Percentiles rank a stretch among this genome's conserved stretches.
These are phyloP conservation scores for Elongisporangium prolatum DNA, from an alignment of 352 stramenopile genomes.

Conservation along the genomic window DNA sequence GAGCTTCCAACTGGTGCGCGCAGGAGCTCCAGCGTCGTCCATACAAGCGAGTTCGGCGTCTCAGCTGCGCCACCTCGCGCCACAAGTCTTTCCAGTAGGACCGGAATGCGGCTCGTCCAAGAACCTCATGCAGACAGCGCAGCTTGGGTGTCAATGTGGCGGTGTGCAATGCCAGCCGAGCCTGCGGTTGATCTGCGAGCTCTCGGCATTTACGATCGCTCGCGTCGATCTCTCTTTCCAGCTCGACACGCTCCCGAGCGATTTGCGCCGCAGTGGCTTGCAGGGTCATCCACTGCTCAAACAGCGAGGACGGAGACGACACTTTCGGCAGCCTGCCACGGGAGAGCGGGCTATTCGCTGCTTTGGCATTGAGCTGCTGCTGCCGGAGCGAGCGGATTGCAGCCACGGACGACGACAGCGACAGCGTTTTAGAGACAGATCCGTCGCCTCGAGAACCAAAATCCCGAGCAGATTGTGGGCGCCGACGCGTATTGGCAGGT, in stretches of 20 bases:
- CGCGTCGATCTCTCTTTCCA: conserved; percentile 18
- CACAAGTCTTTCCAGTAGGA: conserved; percentile 42
- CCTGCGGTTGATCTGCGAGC: conserved; percentile 14
- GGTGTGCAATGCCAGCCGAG: not conserved
- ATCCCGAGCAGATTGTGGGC: conserved; percentile 11
- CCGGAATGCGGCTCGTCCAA: conserved; percentile 32
- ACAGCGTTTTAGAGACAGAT: not conserved
- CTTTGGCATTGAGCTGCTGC: conserved; percentile 4
- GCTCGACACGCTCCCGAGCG: conserved; percentile 6
- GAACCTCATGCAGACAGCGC: conserved; percentile 47
- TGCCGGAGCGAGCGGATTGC: conserved; percentile 15
- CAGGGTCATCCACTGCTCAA: conserved; percentile 22
- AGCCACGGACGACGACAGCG: conserved; percentile 5
- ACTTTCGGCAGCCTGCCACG: not conserved
- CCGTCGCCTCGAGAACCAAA: not conserved
- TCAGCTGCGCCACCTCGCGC: conserved; percentile 26
- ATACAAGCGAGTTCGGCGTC: conserved; percentile 31
- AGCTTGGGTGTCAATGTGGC: conserved; percentile 29
- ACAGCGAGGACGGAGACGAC: not conserved
- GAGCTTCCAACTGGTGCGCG: conserved; percentile 14
- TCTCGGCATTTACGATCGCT: conserved; percentile 13
- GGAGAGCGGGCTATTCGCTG: not conserved
- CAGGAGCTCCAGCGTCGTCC: conserved; percentile 11
- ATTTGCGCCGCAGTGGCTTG: conserved; percentile 8
- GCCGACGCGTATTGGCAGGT: not conserved